These are phyloP conservation scores for Flaveria linearis DNA, from an alignment of 129 eudicot genomes.

Conservation along the genomic window DNA sequence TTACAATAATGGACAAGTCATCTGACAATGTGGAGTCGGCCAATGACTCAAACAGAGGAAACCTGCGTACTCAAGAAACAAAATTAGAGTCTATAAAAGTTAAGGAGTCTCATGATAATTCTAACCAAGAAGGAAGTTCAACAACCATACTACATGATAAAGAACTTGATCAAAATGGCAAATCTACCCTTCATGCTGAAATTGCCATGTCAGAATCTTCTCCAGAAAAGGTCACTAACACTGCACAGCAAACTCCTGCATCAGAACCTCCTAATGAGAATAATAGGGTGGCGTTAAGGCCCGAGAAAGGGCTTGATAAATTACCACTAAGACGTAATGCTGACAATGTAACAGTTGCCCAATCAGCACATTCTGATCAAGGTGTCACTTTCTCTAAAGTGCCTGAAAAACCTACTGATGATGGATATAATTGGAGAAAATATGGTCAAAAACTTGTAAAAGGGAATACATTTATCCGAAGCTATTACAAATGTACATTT, in stretches of 20 bases:
- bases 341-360: conserved; percentile 44
- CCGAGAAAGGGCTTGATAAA: conserved; percentile 61
- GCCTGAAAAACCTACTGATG: conserved; percentile 73
- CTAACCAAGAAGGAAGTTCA: conserved; percentile 52
- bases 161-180: conserved; percentile 31
- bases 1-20: conserved; percentile 39
- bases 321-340: conserved; percentile 63
- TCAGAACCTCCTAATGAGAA: conserved; percentile 37
- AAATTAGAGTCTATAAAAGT: conserved; percentile 23
- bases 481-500: conserved; percentile 85
- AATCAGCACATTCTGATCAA: conserved; percentile 44
- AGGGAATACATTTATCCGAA: conserved; percentile 74
- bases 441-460: conserved; percentile 84
- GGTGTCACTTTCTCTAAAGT: conserved; percentile 48
- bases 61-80: conserved; percentile 38
- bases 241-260: conserved; percentile 35
- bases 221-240: conserved; percentile 17
- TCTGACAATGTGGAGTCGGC: conserved; percentile 32
- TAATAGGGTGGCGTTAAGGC: conserved; percentile 26
- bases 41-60: conserved; percentile 25
- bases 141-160: conserved; percentile 29
- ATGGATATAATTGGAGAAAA: conserved; percentile 90
- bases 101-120: conserved; percentile 33
- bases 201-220: too few species aligned
- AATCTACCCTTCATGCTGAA: conserved; percentile 5